These are phyloP conservation scores for Ustanciosporium gigantosporum DNA, from an alignment of 1,284 basidiomycete species.

Conservation along the genomic window DNA sequence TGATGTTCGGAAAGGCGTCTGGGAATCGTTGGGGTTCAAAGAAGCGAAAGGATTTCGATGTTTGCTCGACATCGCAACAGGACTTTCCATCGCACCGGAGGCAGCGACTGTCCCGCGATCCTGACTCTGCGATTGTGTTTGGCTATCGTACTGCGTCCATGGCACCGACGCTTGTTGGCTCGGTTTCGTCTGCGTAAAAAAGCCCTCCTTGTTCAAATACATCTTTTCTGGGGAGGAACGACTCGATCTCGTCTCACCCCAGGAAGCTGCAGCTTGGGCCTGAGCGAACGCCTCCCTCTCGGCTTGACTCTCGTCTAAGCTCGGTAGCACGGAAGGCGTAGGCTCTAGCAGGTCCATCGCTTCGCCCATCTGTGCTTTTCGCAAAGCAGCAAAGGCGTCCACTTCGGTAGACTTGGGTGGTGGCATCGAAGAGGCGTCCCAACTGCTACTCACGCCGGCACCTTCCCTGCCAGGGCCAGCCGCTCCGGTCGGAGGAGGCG, in stretches of 20 bases:
- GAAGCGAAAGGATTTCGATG: neutral
- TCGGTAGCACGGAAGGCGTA: constrained; percentile 39
- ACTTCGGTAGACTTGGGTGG: constrained; percentile 43
- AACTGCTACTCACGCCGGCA: constrained; percentile 1
- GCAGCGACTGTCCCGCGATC: neutral
- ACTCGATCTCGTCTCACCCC: neutral
- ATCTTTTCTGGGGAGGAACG: constrained; percentile 29
- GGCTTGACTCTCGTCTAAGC: constrained; percentile 44
- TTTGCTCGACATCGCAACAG: neutral
- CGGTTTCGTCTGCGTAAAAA: constrained; percentile 57
- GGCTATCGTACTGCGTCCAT: constrained; percentile 29
- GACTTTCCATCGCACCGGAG: neutral
- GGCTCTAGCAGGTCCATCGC: constrained; percentile 36
- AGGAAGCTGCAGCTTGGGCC: constrained; percentile 1
- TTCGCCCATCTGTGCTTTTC: constrained; percentile 40
- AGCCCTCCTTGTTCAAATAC: constrained; percentile 56
- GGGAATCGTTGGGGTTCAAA: no score
- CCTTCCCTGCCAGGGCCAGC: neutral
- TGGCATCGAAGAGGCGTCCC: constrained; percentile 44
- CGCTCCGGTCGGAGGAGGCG: constrained; percentile 5
- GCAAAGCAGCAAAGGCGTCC: constrained; percentile 53
- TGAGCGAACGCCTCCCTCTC: constrained; percentile 27
- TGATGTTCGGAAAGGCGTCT: neutral
- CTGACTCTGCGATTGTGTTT: constrained; percentile 19
- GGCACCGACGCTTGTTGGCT: constrained; percentile 6